phyloP scores from a whole-genome alignment of 805 yeast genomes.

The Metschnikowia gruessii region DNA sequence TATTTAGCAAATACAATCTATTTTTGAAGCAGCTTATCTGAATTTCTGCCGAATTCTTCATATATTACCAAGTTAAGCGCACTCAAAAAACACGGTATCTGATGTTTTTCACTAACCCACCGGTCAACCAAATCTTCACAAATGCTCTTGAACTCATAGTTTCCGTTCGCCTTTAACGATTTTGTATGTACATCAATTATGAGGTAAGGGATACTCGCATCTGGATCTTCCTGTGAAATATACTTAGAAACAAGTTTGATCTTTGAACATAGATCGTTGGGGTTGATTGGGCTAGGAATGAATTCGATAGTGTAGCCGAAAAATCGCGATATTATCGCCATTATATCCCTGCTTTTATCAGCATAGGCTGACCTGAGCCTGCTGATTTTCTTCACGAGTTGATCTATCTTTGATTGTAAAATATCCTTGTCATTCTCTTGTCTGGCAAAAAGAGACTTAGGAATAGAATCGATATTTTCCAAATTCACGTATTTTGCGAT shows the following conservation, averaged over 20 bases:
- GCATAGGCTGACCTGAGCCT: constrained; percentile 58
- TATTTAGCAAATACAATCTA: not conserved
- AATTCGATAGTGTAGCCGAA: constrained; percentile 76
- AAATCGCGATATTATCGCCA: constrained; percentile 61
- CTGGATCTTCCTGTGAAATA: constrained; percentile 21
- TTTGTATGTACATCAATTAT: constrained; percentile 56
- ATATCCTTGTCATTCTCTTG: constrained; percentile 51
- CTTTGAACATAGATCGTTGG: constrained; percentile 48
- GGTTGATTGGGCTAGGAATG: constrained; percentile 42
- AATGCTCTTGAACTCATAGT: constrained; percentile 33
- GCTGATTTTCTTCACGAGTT: constrained; percentile 48
- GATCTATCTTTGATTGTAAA: constrained; percentile 46
- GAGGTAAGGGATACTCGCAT: constrained; percentile 39
- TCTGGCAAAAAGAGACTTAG: constrained; percentile 62
- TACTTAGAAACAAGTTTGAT: constrained; percentile 52
- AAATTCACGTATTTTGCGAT: constrained; percentile 27
- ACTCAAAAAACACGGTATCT: constrained; percentile 74
- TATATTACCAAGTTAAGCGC: constrained; percentile 67
- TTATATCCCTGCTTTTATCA: constrained; percentile 66
- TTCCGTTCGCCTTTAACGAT: constrained; percentile 51
- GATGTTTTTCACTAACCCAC: constrained; percentile 68
- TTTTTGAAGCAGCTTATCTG: not conserved
- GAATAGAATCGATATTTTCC: constrained; percentile 39
- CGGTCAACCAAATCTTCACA: constrained; percentile 53
- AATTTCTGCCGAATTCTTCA: constrained; percentile 33